A percentile compares a stretch with the other conserved stretches of the same genome.
Conservation (phyloP, 768 basidiomycete species). For the Melanogaster broomeanus region DNA sequence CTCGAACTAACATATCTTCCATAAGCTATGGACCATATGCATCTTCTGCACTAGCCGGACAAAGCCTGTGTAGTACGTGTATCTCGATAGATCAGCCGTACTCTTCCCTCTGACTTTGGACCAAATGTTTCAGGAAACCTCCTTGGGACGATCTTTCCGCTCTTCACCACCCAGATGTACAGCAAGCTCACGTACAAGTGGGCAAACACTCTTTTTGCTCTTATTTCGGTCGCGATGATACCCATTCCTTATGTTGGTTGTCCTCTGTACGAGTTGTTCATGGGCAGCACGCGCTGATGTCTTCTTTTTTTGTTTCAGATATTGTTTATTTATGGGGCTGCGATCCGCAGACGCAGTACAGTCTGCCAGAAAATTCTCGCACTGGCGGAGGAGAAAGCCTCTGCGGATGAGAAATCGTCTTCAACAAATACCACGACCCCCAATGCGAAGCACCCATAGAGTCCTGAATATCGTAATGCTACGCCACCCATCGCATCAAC, state of each 20-base stretch:
- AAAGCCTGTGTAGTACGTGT: slow-evolving; percentile 56
- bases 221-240: slow-evolving; percentile 53
- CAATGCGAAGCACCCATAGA: no score
- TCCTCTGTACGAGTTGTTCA: not conserved
- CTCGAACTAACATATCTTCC: not conserved
- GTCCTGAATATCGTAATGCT: no score
- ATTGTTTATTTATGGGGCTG: slow-evolving; percentile 32
- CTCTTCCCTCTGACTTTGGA: not conserved
- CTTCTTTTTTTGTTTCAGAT: slow-evolving; percentile 13
- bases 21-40: slow-evolving; percentile 59
- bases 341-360: slow-evolving; percentile 33
- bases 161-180: slow-evolving; percentile 66
- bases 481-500: no score
- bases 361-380: slow-evolving; percentile 26
- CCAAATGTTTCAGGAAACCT: slow-evolving; percentile 43
- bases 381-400: slow-evolving; percentile 10
- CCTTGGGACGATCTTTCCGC: slow-evolving; percentile 53
- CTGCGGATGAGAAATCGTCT: not conserved
- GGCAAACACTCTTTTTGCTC: slow-evolving; percentile 59
- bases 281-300: not conserved
- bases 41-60: slow-evolving; percentile 68
- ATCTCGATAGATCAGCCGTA: not conserved
- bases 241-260: slow-evolving; percentile 58
- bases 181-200: slow-evolving; percentile 54
- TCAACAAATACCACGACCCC: not conserved